phyloP scores from a whole-genome alignment of 805 yeast genomes.

The Candida silvicultrix region DNA sequence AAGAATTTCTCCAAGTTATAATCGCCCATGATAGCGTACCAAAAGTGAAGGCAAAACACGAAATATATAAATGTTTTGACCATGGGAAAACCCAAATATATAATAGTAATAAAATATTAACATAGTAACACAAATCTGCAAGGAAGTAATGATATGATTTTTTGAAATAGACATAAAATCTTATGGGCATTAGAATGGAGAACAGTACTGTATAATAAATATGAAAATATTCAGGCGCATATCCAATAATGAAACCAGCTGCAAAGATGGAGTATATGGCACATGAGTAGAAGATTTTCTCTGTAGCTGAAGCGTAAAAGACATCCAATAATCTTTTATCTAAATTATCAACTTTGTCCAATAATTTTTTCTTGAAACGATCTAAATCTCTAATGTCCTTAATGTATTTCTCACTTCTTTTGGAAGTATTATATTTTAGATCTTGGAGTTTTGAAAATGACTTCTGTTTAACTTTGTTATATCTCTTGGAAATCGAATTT shows the following conservation, averaged over 20 bases:
- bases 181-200: constrained; percentile 67
- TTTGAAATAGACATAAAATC: constrained; percentile 78
- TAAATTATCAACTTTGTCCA: constrained; percentile 28
- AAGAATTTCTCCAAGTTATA: constrained; percentile 90
- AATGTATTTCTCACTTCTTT: constrained; percentile 11
- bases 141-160: constrained; percentile 76
- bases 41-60: constrained; percentile 80
- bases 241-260: constrained; percentile 73
- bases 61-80: constrained; percentile 65
- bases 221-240: constrained; percentile 72
- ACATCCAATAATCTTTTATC: constrained; percentile 31
- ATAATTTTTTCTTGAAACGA: constrained; percentile 18
- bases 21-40: constrained; percentile 94
- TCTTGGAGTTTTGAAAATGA: constrained; percentile 14
- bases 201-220: constrained; percentile 61
- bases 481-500: constrained; percentile 17
- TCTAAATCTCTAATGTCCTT: constrained; percentile 19
- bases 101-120: constrained; percentile 58
- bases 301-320: constrained; percentile 45
- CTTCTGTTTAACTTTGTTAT: constrained; percentile 19
- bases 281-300: constrained; percentile 74
- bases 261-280: constrained; percentile 63
- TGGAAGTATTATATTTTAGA: constrained; percentile 15
- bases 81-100: constrained; percentile 82
- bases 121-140: constrained; percentile 93